phyloP scores from a whole-genome alignment of 768 basidiomycete species.

The Roridomyces roridus region DNA sequence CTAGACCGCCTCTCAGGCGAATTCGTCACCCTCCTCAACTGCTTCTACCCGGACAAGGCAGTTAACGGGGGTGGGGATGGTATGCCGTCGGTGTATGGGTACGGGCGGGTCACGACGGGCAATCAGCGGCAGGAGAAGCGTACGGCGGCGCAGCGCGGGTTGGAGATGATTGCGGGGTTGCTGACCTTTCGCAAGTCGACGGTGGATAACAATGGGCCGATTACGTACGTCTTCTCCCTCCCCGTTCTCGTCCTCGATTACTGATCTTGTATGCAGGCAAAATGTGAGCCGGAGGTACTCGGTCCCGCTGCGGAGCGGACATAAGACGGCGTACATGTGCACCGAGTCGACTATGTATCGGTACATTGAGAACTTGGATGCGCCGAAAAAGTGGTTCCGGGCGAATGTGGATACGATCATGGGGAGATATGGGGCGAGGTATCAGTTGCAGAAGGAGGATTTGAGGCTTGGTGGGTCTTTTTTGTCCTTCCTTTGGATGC shows the following conservation, averaged over 20 bases:
- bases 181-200: constrained; percentile 46
- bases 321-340: constrained; percentile 69
- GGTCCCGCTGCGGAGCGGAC: constrained; percentile 66
- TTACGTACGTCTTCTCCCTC: constrained; percentile 42
- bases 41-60: constrained; percentile 58
- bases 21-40: constrained; percentile 78
- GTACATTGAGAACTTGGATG: constrained; percentile 66
- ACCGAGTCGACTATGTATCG: constrained; percentile 74
- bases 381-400: constrained; percentile 77
- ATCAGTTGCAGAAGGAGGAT: constrained; percentile 63
- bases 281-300: constrained; percentile 58
- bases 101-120: constrained; percentile 58
- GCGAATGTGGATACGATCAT: constrained; percentile 70
- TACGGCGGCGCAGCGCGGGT: constrained; percentile 60
- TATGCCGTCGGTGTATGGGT: constrained; percentile 68
- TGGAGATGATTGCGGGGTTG: constrained; percentile 59
- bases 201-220: constrained; percentile 30
- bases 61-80: constrained; percentile 43
- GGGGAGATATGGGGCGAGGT: constrained; percentile 53
- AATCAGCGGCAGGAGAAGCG: constrained; percentile 62
- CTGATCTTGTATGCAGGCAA: constrained; percentile 38
- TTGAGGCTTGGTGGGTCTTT: constrained; percentile 52
- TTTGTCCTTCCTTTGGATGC: not conserved
- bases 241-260: not conserved
- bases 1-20: constrained; percentile 64